Evolutionary conservation across 108 stramenopile genomes (phyloP).

Genomic region (Pseudonitzschia delicatissima): DNA sequence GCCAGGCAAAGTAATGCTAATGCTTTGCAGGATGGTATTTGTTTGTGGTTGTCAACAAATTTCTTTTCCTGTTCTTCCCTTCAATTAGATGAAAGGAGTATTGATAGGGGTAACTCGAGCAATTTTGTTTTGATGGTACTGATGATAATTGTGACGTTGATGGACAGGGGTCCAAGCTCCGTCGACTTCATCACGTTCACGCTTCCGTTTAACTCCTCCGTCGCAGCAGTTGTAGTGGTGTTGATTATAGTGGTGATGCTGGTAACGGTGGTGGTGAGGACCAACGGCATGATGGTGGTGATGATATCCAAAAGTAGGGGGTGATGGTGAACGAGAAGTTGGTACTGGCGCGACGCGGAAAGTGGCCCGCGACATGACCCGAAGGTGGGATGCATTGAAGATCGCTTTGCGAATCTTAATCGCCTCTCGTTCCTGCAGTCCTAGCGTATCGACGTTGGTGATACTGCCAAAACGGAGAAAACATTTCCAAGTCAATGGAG

Average conservation of each 20-base stretch:
- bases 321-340: background rate
- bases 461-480: slow-evolving; percentile 10
- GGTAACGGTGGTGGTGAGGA: slow-evolving; percentile 5
- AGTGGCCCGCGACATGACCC: slow-evolving; percentile 1
- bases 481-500: slow-evolving; percentile 30
- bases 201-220: slow-evolving; percentile 7
- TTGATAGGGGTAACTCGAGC: slow-evolving; percentile 32
- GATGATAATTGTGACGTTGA: slow-evolving; percentile 3
- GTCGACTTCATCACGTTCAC: slow-evolving; percentile 10
- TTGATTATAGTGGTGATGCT: slow-evolving; percentile 7
- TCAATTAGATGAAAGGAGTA: slow-evolving; percentile 20
- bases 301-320: slow-evolving; percentile 10
- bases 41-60: background rate
- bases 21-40: background rate
- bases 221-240: background rate
- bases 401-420: slow-evolving; percentile 32
- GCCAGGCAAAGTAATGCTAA: background rate
- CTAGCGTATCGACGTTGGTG: slow-evolving; percentile 13
- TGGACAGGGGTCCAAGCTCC: slow-evolving; percentile 3
- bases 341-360: background rate
- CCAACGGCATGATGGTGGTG: slow-evolving; percentile 6
- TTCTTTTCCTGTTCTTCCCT: background rate
- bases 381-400: slow-evolving; percentile 13
- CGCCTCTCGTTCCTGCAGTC: slow-evolving; percentile 20
- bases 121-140: slow-evolving; percentile 9